Evolutionary conservation across 1,139 yeast genomes (phyloP).

Genomic region (Geotrichum europaeum): DNA sequence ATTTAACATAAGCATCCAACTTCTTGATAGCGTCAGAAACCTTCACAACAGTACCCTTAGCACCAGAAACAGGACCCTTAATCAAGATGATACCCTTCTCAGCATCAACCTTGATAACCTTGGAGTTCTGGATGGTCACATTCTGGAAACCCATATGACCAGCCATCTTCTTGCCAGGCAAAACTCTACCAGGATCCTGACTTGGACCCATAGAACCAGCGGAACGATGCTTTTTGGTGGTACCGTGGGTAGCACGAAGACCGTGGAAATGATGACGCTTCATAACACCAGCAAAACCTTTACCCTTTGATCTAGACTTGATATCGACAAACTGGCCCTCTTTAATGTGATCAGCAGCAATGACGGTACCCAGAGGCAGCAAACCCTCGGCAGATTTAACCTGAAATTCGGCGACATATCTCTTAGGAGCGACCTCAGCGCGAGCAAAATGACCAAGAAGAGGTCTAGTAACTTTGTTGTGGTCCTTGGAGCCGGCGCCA

Average conservation of each 20-base stretch:
- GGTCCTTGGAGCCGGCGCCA: constrained; percentile 72
- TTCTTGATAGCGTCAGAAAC: constrained; percentile 68
- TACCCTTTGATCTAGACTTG: constrained; percentile 78
- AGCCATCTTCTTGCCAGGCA: constrained; percentile 98
- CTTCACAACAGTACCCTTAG: constrained; percentile 67
- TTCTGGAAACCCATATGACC: constrained; percentile 86
- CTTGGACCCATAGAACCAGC: constrained; percentile 98
- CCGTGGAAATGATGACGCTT: constrained; percentile 92
- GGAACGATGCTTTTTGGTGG: constrained; percentile 85
- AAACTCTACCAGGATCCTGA: constrained; percentile 91
- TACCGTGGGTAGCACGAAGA: constrained; percentile 93
- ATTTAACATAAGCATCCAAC: constrained; percentile 18
- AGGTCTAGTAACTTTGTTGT: constrained; percentile 56
- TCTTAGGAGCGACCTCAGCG: constrained; percentile 83
- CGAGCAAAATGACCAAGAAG: constrained; percentile 73
- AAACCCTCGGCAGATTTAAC: constrained; percentile 61
- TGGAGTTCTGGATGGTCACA: constrained; percentile 69
- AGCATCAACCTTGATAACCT: constrained; percentile 73
- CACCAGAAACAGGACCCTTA: constrained; percentile 90
- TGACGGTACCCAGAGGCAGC: constrained; percentile 69
- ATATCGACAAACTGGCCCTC: constrained; percentile 82
- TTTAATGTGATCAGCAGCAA: constrained; percentile 77
- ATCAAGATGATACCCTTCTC: constrained; percentile 75
- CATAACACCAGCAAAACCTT: constrained; percentile 98
- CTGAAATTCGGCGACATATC: constrained; percentile 67